phyloP scores from a whole-genome alignment of 371 early-diverging fungal species.

The Coemansia sp. region DNA sequence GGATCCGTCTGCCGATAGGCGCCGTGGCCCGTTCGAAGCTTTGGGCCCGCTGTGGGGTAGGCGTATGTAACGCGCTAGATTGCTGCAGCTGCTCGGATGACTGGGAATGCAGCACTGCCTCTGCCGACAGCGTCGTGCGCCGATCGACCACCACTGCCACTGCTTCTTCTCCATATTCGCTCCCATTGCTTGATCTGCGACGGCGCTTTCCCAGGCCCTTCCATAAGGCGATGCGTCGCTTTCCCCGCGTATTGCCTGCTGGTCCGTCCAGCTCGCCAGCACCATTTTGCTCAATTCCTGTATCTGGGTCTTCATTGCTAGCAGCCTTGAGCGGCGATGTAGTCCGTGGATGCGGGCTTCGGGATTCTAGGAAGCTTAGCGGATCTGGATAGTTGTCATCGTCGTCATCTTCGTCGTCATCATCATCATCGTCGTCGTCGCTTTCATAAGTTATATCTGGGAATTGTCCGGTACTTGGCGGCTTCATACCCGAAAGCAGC shows the following conservation, averaged over 20 bases:
- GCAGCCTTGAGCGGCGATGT: constrained; percentile 6
- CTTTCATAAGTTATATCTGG: too few species aligned
- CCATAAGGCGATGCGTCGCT: constrained; percentile 1
- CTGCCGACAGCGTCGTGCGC: neutral
- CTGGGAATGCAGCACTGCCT: neutral
- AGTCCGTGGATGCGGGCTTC: constrained; percentile 8
- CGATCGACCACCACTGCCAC: constrained; percentile 20
- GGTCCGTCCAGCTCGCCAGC: neutral
- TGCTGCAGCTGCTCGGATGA: neutral
- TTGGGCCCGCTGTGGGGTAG: neutral
- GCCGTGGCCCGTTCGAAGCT: neutral
- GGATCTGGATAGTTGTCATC: constrained; percentile 33
- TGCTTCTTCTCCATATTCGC: constrained; percentile 23
- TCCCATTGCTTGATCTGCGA: constrained; percentile 13
- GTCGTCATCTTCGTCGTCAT: neutral
- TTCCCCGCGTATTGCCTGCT: neutral
- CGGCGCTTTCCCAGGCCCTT: constrained; percentile 44
- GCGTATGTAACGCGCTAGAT: neutral
- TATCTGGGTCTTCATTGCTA: neutral
- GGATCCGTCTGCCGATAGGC: neutral
- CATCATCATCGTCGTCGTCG: too few species aligned
- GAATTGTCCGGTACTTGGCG: neutral
- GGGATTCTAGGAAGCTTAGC: constrained; percentile 3
- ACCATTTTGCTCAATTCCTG: neutral
- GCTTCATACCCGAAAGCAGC: neutral